Percentiles rank a stretch among this genome's conserved stretches.
phyloP scores from a whole-genome alignment of 2,329 filamentous ascomycete genomes.

The Pseudocercospora vitis region DNA sequence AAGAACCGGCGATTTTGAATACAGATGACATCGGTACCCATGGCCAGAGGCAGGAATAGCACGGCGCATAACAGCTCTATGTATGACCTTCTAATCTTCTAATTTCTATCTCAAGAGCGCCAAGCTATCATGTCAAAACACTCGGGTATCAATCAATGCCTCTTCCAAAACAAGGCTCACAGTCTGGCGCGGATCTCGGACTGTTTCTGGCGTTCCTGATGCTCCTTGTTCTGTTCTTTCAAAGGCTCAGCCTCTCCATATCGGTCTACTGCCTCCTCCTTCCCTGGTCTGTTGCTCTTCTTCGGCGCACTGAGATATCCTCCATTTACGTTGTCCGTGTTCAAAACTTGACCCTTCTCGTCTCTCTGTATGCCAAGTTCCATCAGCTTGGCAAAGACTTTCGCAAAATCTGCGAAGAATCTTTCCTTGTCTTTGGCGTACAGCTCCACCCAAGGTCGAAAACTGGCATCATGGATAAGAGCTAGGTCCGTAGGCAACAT shows the following conservation, averaged over 20 bases:
- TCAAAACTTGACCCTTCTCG: slow-evolving; percentile 52
- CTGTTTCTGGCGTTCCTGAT: slow-evolving; percentile 25
- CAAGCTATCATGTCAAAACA: neutral
- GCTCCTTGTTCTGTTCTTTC: slow-evolving; percentile 41
- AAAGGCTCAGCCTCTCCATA: slow-evolving; percentile 44
- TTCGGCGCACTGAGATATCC: slow-evolving; percentile 59
- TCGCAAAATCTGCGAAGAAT: slow-evolving; percentile 62
- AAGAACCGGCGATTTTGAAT: no score
- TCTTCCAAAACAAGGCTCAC: no score
- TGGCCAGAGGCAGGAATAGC: no score
- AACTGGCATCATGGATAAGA: slow-evolving; percentile 54
- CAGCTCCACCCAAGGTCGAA: slow-evolving; percentile 57
- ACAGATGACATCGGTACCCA: no score
- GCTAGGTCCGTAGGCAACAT: slow-evolving; percentile 67
- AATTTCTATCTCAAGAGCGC: no score
- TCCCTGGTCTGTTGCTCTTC: slow-evolving; percentile 49
- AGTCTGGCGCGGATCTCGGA: slow-evolving; percentile 40
- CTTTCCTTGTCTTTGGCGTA: slow-evolving; percentile 62
- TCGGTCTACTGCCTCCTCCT: slow-evolving; percentile 36
- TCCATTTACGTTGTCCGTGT: slow-evolving; percentile 58
- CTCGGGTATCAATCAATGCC: neutral
- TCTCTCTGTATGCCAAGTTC: slow-evolving; percentile 62
- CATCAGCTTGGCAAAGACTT: slow-evolving; percentile 60
- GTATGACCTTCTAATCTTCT: no score
- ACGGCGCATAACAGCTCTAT: no score